Evolutionary conservation across 2,329 filamentous ascomycete genomes (phyloP), one percentile per base, ranked within the genome.

Genomic region (Ophiocordyceps sinensis): DNA sequence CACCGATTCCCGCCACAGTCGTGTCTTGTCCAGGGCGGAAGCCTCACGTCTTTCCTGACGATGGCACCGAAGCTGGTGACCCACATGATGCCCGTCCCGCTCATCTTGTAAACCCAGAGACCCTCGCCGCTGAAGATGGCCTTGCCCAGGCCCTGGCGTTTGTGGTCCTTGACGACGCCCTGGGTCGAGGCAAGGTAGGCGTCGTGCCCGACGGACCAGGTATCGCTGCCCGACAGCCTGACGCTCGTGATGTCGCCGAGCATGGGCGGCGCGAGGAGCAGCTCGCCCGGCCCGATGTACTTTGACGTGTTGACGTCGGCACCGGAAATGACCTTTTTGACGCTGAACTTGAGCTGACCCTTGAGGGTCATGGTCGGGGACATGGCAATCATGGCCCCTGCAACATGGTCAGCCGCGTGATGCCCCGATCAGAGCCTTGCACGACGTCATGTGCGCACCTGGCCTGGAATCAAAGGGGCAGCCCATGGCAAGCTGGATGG

Each of bases 61-160:
- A 98, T 94, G 5, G 91, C 91, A 7, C 91, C 91, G 53, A 96
- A 91, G 54, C 85, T 94, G 9, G 85, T 84, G 37, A 95, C 71
- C 85, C 89, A 98, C 34, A 94, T 56, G 30, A 96, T 66, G 0
- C 91, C 91, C 7, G 69, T 73, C 0, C 89, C 89, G 13, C 68
- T 75, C 10, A 96, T 82, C 59, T 85, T 88, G 61, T 93, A 93
- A 11, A 95, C 78, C 60, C 88, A 96, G 23, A 95, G 57, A 0
- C 91, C 91, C 60, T 96, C 91, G 1, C 91, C 91, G 17, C 80
- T 87, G 60, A 98, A 96, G 61, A 96, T 84, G 17, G 85, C 87
- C 60, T 96, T 96, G 44, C 81, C 75, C 19, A 98, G 63, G 1
- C 84, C 77, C 59, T 96, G 91, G 30, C 78, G 75, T 65, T 94